These are phyloP conservation scores for Ogataea ganodermae DNA, from an alignment of 805 yeast genomes.

Conservation along the genomic window DNA sequence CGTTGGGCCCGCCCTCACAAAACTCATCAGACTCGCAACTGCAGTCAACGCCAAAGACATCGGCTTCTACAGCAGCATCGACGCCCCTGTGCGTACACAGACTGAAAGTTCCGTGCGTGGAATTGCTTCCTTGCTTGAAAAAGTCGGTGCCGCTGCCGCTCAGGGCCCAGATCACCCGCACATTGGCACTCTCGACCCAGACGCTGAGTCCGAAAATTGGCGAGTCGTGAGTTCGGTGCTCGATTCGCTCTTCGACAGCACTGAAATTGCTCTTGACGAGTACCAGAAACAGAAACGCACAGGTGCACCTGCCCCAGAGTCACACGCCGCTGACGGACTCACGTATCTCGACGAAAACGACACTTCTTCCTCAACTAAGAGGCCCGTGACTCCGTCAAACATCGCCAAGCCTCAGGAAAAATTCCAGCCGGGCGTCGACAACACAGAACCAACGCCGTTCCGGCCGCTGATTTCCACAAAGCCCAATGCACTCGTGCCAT, in stretches of 20 bases:
- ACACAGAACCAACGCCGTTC: slow-evolving; percentile 71
- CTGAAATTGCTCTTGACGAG: slow-evolving; percentile 68
- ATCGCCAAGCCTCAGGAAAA: slow-evolving; percentile 64
- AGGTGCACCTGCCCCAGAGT: slow-evolving; percentile 6
- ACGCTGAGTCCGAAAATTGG: slow-evolving; percentile 55
- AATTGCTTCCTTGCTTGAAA: slow-evolving; percentile 43
- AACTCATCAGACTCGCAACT: slow-evolving; percentile 63
- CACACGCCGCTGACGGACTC: slow-evolving; percentile 27
- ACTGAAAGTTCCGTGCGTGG: slow-evolving; percentile 44
- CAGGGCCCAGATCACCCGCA: slow-evolving; percentile 8
- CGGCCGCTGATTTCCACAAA: slow-evolving; percentile 69
- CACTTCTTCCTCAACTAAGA: slow-evolving; percentile 15
- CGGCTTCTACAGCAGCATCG: slow-evolving; percentile 69
- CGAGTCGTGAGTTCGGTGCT: slow-evolving; percentile 57
- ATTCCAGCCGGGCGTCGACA: slow-evolving; percentile 60
- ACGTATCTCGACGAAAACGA: slow-evolving; percentile 61
- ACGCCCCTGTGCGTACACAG: slow-evolving; percentile 44
- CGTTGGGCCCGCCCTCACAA: slow-evolving; percentile 50
- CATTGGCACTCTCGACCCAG: slow-evolving; percentile 26
- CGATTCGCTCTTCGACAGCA: slow-evolving; percentile 73
- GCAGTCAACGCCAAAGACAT: slow-evolving; percentile 79
- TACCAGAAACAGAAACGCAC: slow-evolving; percentile 26
- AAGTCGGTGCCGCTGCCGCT: slow-evolving; percentile 5
- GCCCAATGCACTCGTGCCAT: slow-evolving; percentile 65
- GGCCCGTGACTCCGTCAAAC: slow-evolving; percentile 15